Evolutionary conservation across 345 rosid species (phyloP).

Genomic region (Litchi chinensis): DNA sequence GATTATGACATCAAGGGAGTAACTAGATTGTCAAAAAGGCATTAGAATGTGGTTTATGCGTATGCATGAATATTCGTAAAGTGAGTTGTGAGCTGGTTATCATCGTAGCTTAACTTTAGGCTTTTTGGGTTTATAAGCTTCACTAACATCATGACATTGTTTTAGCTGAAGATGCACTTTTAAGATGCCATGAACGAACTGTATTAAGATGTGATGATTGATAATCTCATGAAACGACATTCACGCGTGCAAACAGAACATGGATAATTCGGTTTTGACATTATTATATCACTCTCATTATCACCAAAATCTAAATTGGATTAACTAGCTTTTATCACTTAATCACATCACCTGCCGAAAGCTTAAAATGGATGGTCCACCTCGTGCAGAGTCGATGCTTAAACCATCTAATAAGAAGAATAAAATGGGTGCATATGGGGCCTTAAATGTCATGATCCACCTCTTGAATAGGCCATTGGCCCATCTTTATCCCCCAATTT

Average conservation of each 20-base stretch:
- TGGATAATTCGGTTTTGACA: conserved; percentile 26
- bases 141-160: neutral
- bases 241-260: conserved; percentile 25
- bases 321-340: neutral
- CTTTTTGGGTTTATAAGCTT: conserved; percentile 6
- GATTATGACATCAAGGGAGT: too few species aligned
- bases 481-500: neutral
- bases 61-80: neutral
- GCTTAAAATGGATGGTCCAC: conserved; percentile 17
- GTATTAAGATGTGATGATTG: neutral
- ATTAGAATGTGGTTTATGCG: neutral
- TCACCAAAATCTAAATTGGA: conserved; percentile 23
- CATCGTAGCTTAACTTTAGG: conserved; percentile 15
- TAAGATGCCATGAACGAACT: neutral
- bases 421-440: neutral
- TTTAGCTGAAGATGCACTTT: neutral
- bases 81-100: conserved; percentile 27
- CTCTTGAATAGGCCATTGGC: neutral
- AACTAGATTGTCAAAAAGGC: neutral
- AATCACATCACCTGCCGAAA: conserved; percentile 12
- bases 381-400: neutral
- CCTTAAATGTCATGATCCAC: conserved; percentile 7
- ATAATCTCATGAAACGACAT: conserved; percentile 27
- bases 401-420: neutral
- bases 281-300: conserved; percentile 25